A percentile compares a stretch with the other conserved stretches of the same genome.
Conservation (phyloP, 768 basidiomycete species). For the Russula sp. region DNA sequence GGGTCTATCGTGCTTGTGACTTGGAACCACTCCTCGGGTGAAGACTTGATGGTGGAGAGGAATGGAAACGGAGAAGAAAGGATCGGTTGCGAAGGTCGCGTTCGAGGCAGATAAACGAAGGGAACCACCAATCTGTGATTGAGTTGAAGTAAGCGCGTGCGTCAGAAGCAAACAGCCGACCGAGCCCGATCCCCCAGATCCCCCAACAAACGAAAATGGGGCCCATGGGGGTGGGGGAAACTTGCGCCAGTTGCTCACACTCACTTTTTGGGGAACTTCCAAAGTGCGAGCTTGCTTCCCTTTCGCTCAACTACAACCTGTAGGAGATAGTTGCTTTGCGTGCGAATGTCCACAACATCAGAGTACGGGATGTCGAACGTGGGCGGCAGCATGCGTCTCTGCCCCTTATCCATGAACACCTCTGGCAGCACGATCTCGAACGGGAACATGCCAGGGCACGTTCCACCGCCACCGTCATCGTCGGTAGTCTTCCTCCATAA, state of each 20-base stretch:
- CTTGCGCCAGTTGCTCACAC: constrained; percentile 3
- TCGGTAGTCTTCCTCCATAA: constrained; percentile 16
- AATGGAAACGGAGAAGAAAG: constrained; percentile 38
- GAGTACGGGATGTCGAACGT: constrained; percentile 38
- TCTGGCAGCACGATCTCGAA: constrained; percentile 32
- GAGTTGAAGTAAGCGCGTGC: background rate
- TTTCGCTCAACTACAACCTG: constrained; percentile 34
- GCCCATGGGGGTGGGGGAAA: no score
- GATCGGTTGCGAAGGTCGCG: constrained; percentile 49
- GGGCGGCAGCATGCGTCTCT: constrained; percentile 33
- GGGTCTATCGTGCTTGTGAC: constrained; percentile 37
- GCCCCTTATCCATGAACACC: constrained; percentile 4
- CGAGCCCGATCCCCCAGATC: no score
- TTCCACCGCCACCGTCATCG: background rate
- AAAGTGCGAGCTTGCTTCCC: constrained; percentile 36
- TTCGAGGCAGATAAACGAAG: constrained; percentile 46
- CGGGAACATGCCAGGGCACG: constrained; percentile 32
- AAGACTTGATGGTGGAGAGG: constrained; percentile 49
- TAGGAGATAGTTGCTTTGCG: constrained; percentile 40
- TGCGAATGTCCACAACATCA: constrained; percentile 27
- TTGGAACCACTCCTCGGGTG: constrained; percentile 64
- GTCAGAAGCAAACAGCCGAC: background rate
- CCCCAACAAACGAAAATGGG: no score
- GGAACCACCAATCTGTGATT: constrained; percentile 38
- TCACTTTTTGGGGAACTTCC: constrained; percentile 43